Base-by-base conservation (phyloP, 441 rosid species). In the Bruguiera hainesii region DNA sequence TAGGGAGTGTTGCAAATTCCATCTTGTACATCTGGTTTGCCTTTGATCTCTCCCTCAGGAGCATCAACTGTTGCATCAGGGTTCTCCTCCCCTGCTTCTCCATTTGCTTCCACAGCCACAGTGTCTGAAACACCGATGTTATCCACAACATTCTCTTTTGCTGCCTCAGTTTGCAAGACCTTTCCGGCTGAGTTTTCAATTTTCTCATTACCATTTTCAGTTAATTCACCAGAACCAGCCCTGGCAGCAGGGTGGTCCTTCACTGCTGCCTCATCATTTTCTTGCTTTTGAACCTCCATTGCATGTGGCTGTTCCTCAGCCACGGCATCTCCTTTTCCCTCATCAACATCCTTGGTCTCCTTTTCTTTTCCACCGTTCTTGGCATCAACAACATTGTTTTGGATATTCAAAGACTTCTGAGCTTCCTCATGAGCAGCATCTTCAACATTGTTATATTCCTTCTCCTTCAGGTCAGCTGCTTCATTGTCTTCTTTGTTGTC, bases 1-100 rank as follows among this genome's bases (percentile, higher is more conserved):
- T 39, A 61, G 25, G 69, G 71, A 46, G 64, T 26, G 25, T 50
- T 30, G 13, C 30, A 21, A 30, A 75, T 74, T 28, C 39, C 83
- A 52, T 63, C 56, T 0, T 52, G 8, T 55, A 13, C 23, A 13
- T 55, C 64, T 60, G 68, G 73, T 55, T 72, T 73, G 56, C 77
- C 76, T 62, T 71, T 71, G 48, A 61, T 60, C 33, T 66, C 79
- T 19, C 37, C 81, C 28, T 79, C 78, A 13, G 80, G 29, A 42
- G 69, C 76, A 13, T 76, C 60, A 56, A 65, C 71, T 13, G 72
- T 65, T 73, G 64, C 77, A 60, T 77, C 64, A n/a, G 46, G 52
- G 16, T 73, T 77, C 69, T 74, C 77, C 73, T 83, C 77, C 65
- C 52, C 23, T 56, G 62, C 77, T 23, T 48, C 76, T 13, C 65